Base-by-base conservation (phyloP, 768 basidiomycete genomes). In the Collybia nuda region DNA sequence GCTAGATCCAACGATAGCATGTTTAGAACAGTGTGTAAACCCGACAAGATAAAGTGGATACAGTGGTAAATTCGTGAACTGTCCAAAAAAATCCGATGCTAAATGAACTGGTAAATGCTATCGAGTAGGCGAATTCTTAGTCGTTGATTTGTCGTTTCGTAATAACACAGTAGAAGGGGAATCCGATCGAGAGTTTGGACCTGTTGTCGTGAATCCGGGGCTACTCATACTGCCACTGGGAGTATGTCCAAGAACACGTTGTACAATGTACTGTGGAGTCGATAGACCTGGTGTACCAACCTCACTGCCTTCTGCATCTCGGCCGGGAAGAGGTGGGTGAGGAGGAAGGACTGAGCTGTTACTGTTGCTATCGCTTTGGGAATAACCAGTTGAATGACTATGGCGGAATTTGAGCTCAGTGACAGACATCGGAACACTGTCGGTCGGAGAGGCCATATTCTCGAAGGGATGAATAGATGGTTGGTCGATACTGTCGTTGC, bases 371-470 rank as follows among this genome's bases (percentile, higher is more conserved):
- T 23, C 21, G 40, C 43, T 50, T 14, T 47, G 23, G 32, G 52
- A 48, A 5, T 44, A 54, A 15, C 65, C 67, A 0, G 72, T 71
- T 3, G 67, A 67, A 19, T 67, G 67, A 52, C 69, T 78, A 39
- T 76, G 71, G 32, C 76, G 68, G 62, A 80, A 80, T 43, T 77
- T 68, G 26, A 80, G 66, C 9, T 82, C 80, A 2, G 78, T 78
- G n/a, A 79, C 73, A 14, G 80, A 78, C 50, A 79, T 69, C 1
- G 80, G 78, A 32, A 82, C 67, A 50, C 81, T 84, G 41, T 84
- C 79, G 0, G 79, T 78, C 32, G 81, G 81, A 12, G 83, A 82
- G 23, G 66, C 70, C 24, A 72, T 59, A 41, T 63, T 60, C n/a
- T 65, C 58, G 41, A 60, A 24, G 56, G 52, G 40, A 12, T 71